Evolutionary conservation across 2,329 filamentous ascomycete genomes (phyloP), one percentile per base, ranked within the genome.

Genomic region (Talaromyces sp.): DNA sequence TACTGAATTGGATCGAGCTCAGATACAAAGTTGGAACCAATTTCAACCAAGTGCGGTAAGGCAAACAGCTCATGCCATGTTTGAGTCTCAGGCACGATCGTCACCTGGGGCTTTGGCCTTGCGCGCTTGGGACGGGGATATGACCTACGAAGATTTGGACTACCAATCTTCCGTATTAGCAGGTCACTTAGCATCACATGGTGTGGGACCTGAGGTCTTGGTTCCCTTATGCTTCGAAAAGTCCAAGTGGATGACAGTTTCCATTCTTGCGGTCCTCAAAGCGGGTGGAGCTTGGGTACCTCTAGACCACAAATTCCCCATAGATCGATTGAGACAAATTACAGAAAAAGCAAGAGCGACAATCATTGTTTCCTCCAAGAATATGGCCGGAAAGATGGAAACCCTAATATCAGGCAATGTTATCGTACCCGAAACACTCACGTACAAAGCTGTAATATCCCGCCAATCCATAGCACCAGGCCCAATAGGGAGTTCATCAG

Each of bases 101-200:
- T 50, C 10, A 19, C 47, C 19, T 27, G 13, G 33, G 48, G 31
- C 14, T 14, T 14, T 31, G 3, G 22, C 31, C 22, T 66, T 78
- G n/a, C 57, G 56, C 11, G 69, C 72, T 19, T 73, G 71, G 72
- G 76, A 78, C 66, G 72, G 72, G 2, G 70, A 63, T 19, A 65
- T 77, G 8, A 75, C 72, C 3, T 78, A 78, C 60, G 67, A 65
- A 14, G 71, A 76, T 39, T 67, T 78, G 24, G 68, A 77, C 43
- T 68, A 70, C 11, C 66, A 6, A 31, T 31, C 27, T 31, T 31
- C 27, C 27, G 27, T 31, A 31, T 31, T 31, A 7, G 27, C 27
- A 31, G 27, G 27, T 31, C 27, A 31, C 27, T 31, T 31, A 31
- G 3, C 72, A 35, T 77, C 76, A 11, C 72, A 73, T 1, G 72